Base-by-base conservation (phyloP, 805 yeast species). In the Kuraishia molischiana region DNA sequence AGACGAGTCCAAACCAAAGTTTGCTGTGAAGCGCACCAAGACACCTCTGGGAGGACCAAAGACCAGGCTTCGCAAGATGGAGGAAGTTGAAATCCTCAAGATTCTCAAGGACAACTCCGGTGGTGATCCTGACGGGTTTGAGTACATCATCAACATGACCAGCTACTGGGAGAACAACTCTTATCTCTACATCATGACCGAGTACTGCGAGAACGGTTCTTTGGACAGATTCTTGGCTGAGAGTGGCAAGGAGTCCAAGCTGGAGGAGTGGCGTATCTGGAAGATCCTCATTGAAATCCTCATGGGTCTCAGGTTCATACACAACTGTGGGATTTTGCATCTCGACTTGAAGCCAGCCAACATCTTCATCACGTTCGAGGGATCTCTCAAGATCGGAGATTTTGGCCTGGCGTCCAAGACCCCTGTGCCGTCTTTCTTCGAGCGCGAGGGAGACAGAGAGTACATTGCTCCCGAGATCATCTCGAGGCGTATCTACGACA, bases 211-310 rank as follows among this genome's bases (percentile, higher is more conserved):
- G 51, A 61, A 89, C 53, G 97, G 97, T 2, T 84, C 92, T 18
- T 61, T 92, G 41, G 92, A 79, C 51, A 74, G 75, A 41, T 92
- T 90, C 51, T 58, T 92, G 38, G 69, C 77, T 24, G 94, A 84
- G 46, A 80, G 78, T 54, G 86, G 85, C 18, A 77, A 80, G 35
- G 69, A 79, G 30, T 74, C 85, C 22, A 79, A 79, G 48, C 67
- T 92, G 37, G 98, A 92, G 54, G 98, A 92, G 56, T 92, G 96
- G 82, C 72, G 98, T 48, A 89, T 90, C 30, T 92, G 98, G 98
- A 92, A 92, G 61, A 90, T 92, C 33, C 65, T 92, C 46, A 79
- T 82, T 37, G 98, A 90, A 54, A 67, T 89, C 14, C 60, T 85
- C 31, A 68, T 75, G 50, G 98, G 97, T 0, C 62, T 92, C 42